Base-by-base conservation (phyloP, 2,329 filamentous ascomycete genomes). In the Metarhizium guizhouense region DNA sequence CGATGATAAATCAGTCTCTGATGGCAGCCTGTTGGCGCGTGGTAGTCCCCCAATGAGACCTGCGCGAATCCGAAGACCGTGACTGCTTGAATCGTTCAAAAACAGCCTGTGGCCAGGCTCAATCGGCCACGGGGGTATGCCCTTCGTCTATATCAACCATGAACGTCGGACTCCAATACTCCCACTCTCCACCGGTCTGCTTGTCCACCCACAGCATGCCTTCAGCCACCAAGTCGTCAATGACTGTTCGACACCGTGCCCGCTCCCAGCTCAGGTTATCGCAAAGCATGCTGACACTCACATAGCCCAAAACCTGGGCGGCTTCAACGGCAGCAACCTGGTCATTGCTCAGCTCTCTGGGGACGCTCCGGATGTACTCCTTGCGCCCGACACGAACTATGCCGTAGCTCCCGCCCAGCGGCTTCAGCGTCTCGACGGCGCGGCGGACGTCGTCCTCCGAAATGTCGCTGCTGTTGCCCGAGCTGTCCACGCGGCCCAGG, bases 121-220 rank as follows among this genome's bases (percentile, higher is more conserved):
- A 51, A 40, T 52, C 49, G 18, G 32, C 29, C 20, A 42, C 25
- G 16, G 25, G 7, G 16, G 11, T n/a, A 32, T 38, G 45, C 47
- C 16, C 50, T 53, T 43, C 61, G 13, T 68, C 70, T 16, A 67
- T 63, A 45, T 76, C 76, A 2, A 77, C 69, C 76, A 92, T 89
- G 58, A 88, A 89, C 0, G 86, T 84, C 0, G 89, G 89, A 57
- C 84, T 89, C 94, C 94, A 99, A 65, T 96, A 99, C 71, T 97
- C 92, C 70, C 86, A 91, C 74, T 97, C 93, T 18, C 68, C 69
- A 8, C 82, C 78, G 10, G 74, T 85, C 73, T 96, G 91, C 61
- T 83, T 84, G 71, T 99, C 94, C 6, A 97, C 84, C 94, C 94
- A 99, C 14, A 99, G 83, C 76, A 99, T 82, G 53, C 91, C 90